Base-by-base conservation (phyloP, 352 stramenopile species). In the Peronospora farinosa region DNA sequence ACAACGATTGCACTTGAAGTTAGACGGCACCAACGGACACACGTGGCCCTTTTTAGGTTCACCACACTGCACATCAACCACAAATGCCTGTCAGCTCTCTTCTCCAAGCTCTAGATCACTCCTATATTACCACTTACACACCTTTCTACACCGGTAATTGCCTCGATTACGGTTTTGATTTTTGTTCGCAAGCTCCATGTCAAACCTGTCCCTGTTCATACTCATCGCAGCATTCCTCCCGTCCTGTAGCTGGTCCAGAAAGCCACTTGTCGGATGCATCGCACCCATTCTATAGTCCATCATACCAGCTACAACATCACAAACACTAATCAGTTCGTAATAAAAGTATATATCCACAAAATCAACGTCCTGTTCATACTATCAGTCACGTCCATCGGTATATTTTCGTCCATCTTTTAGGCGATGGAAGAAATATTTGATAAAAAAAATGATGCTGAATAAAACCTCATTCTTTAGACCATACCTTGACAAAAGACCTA, bases 101-200 rank as follows among this genome's bases (percentile, higher is more conserved):
- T 27, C 13, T 19, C n/a, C 42, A 11, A 21, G 19, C 19, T 21
- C 19, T 3, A 21, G 19, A 21, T 41, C 17, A 10, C 42, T 31
- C n/a, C 31, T 44, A 2, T 31, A 8, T 9, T n/a, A 21, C 40
- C 28, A 12, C 10, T 2, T 10, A 3, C 41, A 16, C 39, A 85
- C 78, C 74, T 90, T 90, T 62, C 77, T 89, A 63, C 82, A 92
- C 25, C 82, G 77, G 46, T 92, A 92, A 60, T 92, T 92, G 60
- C 82, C 82, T 41, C 82, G 82, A 54, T 92, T 90, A 19, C 79
- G 60, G 59, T 88, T 88, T 65, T 86, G 65, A 43, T 76, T 78
- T 62, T 87, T 86, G 31, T 52, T 54, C 3, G 57, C 42, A 3
- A 75, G 54, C 10, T 90, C 78, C 12, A 52, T 67, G 16, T 86